These are phyloP conservation scores for Clarireedia hainanense DNA, from an alignment of 2,329 filamentous ascomycete genomes.

Conservation along the genomic window DNA sequence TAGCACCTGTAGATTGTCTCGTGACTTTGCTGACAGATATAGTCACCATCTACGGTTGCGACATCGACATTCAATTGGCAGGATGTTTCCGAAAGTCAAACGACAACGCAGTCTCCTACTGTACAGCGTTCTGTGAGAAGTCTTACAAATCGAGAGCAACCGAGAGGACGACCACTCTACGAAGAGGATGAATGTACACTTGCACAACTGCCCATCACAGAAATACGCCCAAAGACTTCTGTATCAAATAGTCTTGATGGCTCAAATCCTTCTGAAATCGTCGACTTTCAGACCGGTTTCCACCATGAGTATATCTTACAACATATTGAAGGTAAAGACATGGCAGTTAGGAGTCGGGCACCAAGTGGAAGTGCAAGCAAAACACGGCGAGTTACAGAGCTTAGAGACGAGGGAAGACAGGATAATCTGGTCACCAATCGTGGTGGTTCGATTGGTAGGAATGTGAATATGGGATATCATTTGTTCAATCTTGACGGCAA, in stretches of 20 bases:
- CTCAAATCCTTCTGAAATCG: constrained; percentile 16
- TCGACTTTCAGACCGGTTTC: constrained; percentile 23
- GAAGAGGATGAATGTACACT: constrained; percentile 7
- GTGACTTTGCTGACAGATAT: background rate
- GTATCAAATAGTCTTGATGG: constrained; percentile 19
- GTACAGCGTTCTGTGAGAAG: background rate
- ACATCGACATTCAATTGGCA: constrained; percentile 18
- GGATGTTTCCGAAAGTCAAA: constrained; percentile 12
- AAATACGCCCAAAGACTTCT: background rate
- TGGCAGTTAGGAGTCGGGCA: constrained; percentile 12
- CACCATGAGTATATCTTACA: constrained; percentile 12
- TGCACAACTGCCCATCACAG: background rate
- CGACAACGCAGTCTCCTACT: background rate
- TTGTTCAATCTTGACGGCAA: constrained; percentile 37
- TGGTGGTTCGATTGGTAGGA: constrained; percentile 8
- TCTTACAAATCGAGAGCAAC: background rate
- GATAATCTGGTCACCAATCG: background rate
- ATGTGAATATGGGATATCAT: constrained; percentile 13
- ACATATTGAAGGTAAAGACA: constrained; percentile 11
- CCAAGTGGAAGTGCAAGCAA: constrained; percentile 7
- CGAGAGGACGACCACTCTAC: background rate
- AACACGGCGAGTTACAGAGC: constrained; percentile 7
- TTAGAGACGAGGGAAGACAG: constrained; percentile 1
- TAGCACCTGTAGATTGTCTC: background rate
- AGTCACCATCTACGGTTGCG: constrained; percentile 7